These are phyloP conservation scores for Chaetomiaceae sp. DNA, from an alignment of 2,329 filamentous ascomycete genomes.

Conservation along the genomic window DNA sequence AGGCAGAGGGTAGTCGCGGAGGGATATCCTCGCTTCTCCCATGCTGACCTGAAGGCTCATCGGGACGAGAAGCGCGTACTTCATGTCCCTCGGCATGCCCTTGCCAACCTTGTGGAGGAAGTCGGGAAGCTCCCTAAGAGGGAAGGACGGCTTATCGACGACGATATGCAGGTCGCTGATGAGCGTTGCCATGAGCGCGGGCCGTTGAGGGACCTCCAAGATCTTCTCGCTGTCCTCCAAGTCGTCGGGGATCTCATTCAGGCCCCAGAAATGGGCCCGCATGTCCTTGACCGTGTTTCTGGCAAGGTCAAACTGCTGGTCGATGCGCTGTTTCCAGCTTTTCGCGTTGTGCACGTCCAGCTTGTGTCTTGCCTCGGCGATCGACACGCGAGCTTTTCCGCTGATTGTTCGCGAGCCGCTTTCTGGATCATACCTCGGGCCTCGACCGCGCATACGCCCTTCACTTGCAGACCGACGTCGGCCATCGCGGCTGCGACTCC, in stretches of 20 bases:
- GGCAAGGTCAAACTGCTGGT: slow-evolving; percentile 65
- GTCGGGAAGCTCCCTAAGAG: slow-evolving; percentile 71
- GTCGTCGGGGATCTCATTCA: slow-evolving; percentile 76
- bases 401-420: slow-evolving; percentile 64
- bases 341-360: slow-evolving; percentile 78
- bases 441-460: slow-evolving; percentile 37
- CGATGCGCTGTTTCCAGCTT: slow-evolving; percentile 89
- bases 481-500: slow-evolving; percentile 55
- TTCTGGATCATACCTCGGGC: slow-evolving; percentile 75
- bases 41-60: slow-evolving; percentile 87
- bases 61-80: slow-evolving; percentile 84
- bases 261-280: slow-evolving; percentile 74
- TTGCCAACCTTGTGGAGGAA: slow-evolving; percentile 92
- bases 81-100: slow-evolving; percentile 87
- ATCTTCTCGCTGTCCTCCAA: slow-evolving; percentile 79
- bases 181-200: slow-evolving; percentile 73
- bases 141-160: slow-evolving; percentile 91
- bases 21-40: slow-evolving; percentile 79
- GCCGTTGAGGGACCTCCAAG: slow-evolving; percentile 77
- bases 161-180: slow-evolving; percentile 81
- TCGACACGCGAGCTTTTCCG: slow-evolving; percentile 65
- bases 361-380: slow-evolving; percentile 70
- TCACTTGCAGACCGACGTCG: slow-evolving; percentile 34
- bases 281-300: slow-evolving; percentile 73
- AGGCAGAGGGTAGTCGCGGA: slow-evolving; percentile 91